Evolutionary conservation across 2,329 filamentous ascomycete genomes (phyloP).

Genomic region (Amauroascus verrucosus): DNA sequence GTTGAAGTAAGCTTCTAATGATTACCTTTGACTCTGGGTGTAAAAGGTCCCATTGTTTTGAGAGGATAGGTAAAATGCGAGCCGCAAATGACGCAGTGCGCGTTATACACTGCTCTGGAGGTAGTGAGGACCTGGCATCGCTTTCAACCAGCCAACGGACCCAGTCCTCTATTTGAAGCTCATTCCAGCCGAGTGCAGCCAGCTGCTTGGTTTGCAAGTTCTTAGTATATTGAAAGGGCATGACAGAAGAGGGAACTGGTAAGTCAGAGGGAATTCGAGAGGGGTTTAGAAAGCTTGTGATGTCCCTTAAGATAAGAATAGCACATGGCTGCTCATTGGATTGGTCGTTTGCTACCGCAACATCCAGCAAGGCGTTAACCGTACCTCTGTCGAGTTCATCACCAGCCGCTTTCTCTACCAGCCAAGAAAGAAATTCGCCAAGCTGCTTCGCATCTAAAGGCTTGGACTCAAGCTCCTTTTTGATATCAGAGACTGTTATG

Average conservation of each 20-base stretch:
- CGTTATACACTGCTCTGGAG: constrained; percentile 59
- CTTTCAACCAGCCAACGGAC: constrained; percentile 67
- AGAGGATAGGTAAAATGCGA: constrained; percentile 66
- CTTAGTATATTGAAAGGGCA: constrained; percentile 75
- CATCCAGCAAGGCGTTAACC: constrained; percentile 61
- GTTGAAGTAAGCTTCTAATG: constrained; percentile 54
- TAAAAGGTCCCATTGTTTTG: constrained; percentile 82
- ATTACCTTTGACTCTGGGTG: constrained; percentile 55
- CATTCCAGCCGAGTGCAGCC: constrained; percentile 72
- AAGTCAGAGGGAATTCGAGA: constrained; percentile 70
- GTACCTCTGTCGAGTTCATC: constrained; percentile 61
- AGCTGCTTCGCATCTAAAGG: constrained; percentile 71
- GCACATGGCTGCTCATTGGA: constrained; percentile 52
- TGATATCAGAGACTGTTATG: constrained; percentile 79
- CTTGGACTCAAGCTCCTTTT: constrained; percentile 68
- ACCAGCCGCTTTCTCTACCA: constrained; percentile 58
- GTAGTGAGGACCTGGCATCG: constrained; percentile 47
- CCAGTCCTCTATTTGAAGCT: constrained; percentile 79
- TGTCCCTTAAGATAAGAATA: constrained; percentile 65
- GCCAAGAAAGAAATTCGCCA: constrained; percentile 74
- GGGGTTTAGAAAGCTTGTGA: constrained; percentile 65
- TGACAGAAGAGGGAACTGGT: constrained; percentile 68
- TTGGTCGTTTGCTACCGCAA: constrained; percentile 51
- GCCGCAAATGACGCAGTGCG: constrained; percentile 62
- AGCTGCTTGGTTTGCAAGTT: constrained; percentile 57